Evolutionary conservation across 305 asterid genomes (phyloP), one percentile per base, ranked within the genome.

Genomic region (Fraxinus sp.): DNA sequence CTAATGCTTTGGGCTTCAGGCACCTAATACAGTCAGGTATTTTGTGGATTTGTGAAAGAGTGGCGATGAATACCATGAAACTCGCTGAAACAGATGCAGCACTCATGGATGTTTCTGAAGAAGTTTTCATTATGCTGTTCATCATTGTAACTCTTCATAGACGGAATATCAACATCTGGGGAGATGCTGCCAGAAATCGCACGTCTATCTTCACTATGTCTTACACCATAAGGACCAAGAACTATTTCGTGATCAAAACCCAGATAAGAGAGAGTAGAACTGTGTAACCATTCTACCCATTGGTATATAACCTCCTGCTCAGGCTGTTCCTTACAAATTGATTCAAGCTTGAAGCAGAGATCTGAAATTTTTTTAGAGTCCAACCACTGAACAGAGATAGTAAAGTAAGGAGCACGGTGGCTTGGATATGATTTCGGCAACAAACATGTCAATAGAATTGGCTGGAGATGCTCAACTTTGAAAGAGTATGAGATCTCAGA

Each of bases 361-460:
- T 87, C 83, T 33, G 97, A 93, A 37, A 96, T 88, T 83, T 87
- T 88, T 83, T 88, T 32, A 57, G 88, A 80, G 78, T 82, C 78
- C 89, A 95, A 81, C 99, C 99, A 95, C 73, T 86, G 91, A 79
- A 87, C 93, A 59, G 91, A 90, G 66, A 95, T 84, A 81, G 92
- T 90, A 84, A 93, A 92, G 83, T 85, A 78, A 76, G 99, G 99
- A 86, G 94, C 85, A 76, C 59, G 62, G 71, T 87, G 86, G 87
- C 95, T 91, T 5, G 99, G 99, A 83, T 95, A 95, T 46, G 97
- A 91, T 86, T 91, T 86, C 18, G 99, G 98, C 85, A 95, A 89
- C 80, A 91, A 86, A 85, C 98, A 95, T 62, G 95, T 91, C 86
- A 95, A 86, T 79, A 88, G 74, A 83, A 94, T 87, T 39, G 99